Base-by-base conservation (phyloP, 306 rosid species). In the Vigna unguiculata region DNA sequence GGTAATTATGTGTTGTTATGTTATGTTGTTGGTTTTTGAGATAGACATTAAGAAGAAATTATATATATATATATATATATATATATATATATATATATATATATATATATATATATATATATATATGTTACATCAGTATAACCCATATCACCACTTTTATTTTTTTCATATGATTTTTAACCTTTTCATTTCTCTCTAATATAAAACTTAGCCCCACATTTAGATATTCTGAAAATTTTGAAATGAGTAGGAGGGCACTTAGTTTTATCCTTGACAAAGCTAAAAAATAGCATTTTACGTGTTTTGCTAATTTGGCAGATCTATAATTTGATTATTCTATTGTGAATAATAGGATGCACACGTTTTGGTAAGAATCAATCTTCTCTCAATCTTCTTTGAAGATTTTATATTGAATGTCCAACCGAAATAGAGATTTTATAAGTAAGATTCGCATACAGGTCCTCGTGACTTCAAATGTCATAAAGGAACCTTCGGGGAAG, bases 401-500 rank as follows among this genome's bases (percentile, higher is more conserved):
- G 58, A 14, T 48, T 49, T 36, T 15, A 11, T 49, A 10, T 49
- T 68, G 67, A 38, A 80, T 74, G 53, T 32, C 38, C 19, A 22
- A 17, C 28, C 24, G 2, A 66, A 73, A 66, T 43, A 67, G 36
- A 28, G 48, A 60, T 30, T 81, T 74, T 74, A 34, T 21, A 46
- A 36, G 41, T 7, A 55, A 34, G 41, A 48, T 74, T 57, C 51
- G 51, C 12, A 40, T 65, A 55, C 30, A 10, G 32, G 38, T 34
- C 21, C 45, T 17, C 41, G 75, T 77, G 75, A 68, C 36, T 76
- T 61, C n/a, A 75, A 65, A 19, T 61, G 71, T 24, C 38, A 49
- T 49, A 5, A 6, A 9, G 30, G 49, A 77, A 71, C 28, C 28
- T 61, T 76, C 10, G 10, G 17, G 21, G 10, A 70, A 57, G 52